Conservation (phyloP, 2,329 filamentous ascomycete species). For the Colletotrichum aenigma region DNA sequence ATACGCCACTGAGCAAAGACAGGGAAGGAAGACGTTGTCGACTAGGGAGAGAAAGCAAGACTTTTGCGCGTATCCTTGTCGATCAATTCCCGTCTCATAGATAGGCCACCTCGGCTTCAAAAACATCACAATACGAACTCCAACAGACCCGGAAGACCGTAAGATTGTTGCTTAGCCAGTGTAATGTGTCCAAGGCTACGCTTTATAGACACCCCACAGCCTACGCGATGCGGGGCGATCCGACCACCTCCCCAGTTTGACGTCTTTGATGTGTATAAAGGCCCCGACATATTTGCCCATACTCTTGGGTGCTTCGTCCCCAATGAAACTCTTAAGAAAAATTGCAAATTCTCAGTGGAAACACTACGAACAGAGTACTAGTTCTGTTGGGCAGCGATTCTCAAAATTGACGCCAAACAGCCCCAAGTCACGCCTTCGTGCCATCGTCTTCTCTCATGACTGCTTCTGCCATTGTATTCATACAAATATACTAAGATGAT, state of each 20-base stretch:
- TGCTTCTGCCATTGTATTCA: background rate
- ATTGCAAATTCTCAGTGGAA: background rate
- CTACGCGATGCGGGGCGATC: accelerated
- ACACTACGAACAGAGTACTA: accelerated
- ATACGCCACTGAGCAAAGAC: background rate
- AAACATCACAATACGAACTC: background rate
- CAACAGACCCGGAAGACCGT: background rate
- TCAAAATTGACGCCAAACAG: background rate
- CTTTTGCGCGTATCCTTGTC: background rate
- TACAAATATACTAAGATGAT: background rate
- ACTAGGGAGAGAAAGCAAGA: background rate
- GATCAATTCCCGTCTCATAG: background rate
- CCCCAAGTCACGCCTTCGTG: accelerated
- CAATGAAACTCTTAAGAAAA: accelerated
- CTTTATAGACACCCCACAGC: background rate
- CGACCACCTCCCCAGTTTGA: accelerated
- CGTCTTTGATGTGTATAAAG: background rate
- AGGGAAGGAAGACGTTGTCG: background rate
- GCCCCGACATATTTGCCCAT: accelerated
- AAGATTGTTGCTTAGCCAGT: background rate
- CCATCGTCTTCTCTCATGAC: accelerated
- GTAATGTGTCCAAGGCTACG: background rate
- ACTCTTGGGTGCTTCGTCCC: background rate
- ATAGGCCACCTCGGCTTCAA: background rate
- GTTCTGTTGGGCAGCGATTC: background rate